Percentiles rank a stretch among this genome's conserved stretches.
Conservation (phyloP, 495 filamentous ascomycete genomes). For the Penicillium alfredii region DNA sequence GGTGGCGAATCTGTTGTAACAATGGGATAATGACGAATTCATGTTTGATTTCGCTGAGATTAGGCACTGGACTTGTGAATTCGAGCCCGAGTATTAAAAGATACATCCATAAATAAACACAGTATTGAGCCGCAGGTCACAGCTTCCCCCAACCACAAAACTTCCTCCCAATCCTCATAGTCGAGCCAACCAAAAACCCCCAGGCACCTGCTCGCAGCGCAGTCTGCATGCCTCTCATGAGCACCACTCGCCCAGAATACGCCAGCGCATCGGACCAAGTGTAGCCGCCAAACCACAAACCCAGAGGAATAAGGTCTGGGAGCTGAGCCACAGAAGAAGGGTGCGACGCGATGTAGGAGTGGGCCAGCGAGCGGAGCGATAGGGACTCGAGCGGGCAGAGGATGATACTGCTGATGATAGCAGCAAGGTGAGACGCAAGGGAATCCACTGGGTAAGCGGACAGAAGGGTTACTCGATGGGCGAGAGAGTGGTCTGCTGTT, state of each 20-base stretch:
- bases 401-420: conserved; percentile 35
- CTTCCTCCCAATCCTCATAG: conserved; percentile 40
- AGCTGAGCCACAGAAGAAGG: conserved; percentile 14
- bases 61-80: too few relatives aligned
- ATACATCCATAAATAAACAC: too few relatives aligned
- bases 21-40: conserved; percentile 1
- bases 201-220: conserved; percentile 40
- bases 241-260: conserved; percentile 39
- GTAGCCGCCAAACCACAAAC: conserved; percentile 38
- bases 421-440: conserved; percentile 40
- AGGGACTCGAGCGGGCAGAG: conserved; percentile 45
- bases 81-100: too few relatives aligned
- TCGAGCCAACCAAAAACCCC: conserved; percentile 37
- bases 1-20: neutral
- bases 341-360: conserved; percentile 32
- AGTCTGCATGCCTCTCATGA: conserved; percentile 44
- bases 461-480: conserved; percentile 46
- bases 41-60: conserved; percentile 4
- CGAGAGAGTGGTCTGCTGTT: conserved; percentile 4
- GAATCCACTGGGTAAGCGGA: conserved; percentile 43
- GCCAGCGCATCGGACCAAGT: conserved; percentile 31
- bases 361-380: conserved; percentile 41
- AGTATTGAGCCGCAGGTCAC: too few relatives aligned
- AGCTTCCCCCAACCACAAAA: conserved; percentile 44
- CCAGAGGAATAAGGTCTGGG: conserved; percentile 30